These are phyloP conservation scores for Fennellomyces sp. DNA, from an alignment of 371 early-diverging fungal genomes.

Conservation along the genomic window DNA sequence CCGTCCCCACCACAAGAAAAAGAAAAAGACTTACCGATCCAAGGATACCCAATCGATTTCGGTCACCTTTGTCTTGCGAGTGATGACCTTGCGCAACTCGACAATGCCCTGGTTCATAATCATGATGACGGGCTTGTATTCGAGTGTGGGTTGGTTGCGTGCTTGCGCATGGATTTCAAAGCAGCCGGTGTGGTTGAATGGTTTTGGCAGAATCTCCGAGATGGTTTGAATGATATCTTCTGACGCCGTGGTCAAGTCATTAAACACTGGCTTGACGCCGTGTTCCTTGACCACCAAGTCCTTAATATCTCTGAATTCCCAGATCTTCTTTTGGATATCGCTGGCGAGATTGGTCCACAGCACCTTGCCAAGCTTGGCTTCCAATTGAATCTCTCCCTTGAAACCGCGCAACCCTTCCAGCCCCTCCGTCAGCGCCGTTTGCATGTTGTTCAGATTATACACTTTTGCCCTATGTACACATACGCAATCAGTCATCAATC, in stretches of 20 bases:
- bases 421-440: constrained; percentile 25
- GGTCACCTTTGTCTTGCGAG: constrained; percentile 20
- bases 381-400: constrained; percentile 44
- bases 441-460: constrained; percentile 44
- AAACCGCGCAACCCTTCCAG: constrained; percentile 32
- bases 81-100: constrained; percentile 37
- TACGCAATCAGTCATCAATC: not conserved
- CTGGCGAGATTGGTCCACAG: constrained; percentile 32
- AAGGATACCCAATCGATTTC: constrained; percentile 46
- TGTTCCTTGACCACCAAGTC: constrained; percentile 39
- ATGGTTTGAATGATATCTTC: constrained; percentile 28
- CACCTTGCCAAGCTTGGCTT: constrained; percentile 50
- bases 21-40: constrained; percentile 35
- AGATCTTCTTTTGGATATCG: constrained; percentile 24
- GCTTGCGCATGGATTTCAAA: constrained; percentile 49
- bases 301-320: constrained; percentile 45
- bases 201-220: constrained; percentile 26
- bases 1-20: not conserved
- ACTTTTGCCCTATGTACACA: constrained; percentile 22
- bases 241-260: constrained; percentile 36
- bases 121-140: constrained; percentile 29
- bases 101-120: constrained; percentile 38
- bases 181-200: constrained; percentile 18
- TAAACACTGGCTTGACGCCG: constrained; percentile 37
- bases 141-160: constrained; percentile 30